Evolutionary conservation across 768 basidiomycete species (phyloP), one percentile per base, ranked within the genome.

Genomic region (Xerocomellus chrysenteron): DNA sequence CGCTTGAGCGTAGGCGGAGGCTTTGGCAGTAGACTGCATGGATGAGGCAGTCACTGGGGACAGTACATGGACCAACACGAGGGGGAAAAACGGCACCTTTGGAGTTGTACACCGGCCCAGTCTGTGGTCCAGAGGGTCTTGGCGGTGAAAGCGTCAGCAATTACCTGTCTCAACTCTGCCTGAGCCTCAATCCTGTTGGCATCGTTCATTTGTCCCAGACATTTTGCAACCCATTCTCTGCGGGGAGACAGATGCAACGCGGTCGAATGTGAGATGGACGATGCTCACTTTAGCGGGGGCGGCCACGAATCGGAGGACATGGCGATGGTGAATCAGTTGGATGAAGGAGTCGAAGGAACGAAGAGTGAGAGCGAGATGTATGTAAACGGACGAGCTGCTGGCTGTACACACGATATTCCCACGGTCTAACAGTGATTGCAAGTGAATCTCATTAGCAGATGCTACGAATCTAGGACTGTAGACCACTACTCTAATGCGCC

Each of bases 191-290:
- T 75, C 71, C 89, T 86, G 75, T 96, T 98, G 50, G 80, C 74
- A 61, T 94, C 89, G 17, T 91, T 91, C 80, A 96, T 95, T 75
- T 94, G 88, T 26, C 90, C 87, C 26, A 98, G 79, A 69, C 92
- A 96, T 74, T 86, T 87, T 68, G 94, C 92, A 32, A 98, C 95
- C 93, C 94, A 98, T 71, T 90, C 86, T 76, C 95, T 98, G 69
- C 16, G 11, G 36, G 33, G 47, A n/a, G 55, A 66, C 17, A 51
- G 57, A 52, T 72, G 61, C 41, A 54, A 35, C 49, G 3, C 2
- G 28, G 56, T 56, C 47, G 30, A 32, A 35, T 4, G 37, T 16
- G 50, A 48, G 21, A 41, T 5, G 32, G 49, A 48, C 41, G 41
- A 35, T 4, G 54, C 82, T 63, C 61, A 91, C 89, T 91, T 91